Evolutionary conservation across 2,329 filamentous ascomycete species (phyloP), one percentile per base, ranked within the genome.

Genomic region (Claviceps sp.): DNA sequence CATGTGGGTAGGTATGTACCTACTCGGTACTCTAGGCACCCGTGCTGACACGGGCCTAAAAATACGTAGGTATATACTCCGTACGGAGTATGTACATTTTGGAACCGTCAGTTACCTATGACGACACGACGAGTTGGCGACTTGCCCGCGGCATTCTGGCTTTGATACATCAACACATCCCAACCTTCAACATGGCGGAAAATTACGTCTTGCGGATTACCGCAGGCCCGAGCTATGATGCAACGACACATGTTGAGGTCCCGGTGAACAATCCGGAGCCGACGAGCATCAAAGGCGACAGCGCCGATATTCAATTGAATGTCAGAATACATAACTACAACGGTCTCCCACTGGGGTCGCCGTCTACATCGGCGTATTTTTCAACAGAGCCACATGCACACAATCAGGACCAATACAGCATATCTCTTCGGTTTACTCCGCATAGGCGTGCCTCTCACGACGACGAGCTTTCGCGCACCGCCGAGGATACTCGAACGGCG

Each of bases 171-270:
- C 37, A 43, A 4, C 2, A 42, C 20, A 11, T 43, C 42, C 42
- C 47, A 1, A 9, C 11, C 16, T 34, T 50, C 20, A 20, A 16
- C 23, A 81, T 80, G 82, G 74, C 81, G 17, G 78, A 85, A 53
- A 83, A 86, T 58, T 95, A 93, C 67, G 77, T 87, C 49, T 76
- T 97, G 55, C 80, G 79, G 58, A 83, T 96, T 51, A 94, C 88
- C 0, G 88, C 88, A 1, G 91, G 91, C 2, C 75, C 86, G 1
- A 72, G 73, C 56, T 95, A 96, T 68, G 80, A 93, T 63, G 67
- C 75, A 37, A 67, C 74, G n/a, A 77, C 78, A n/a, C 89, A 95
- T 60, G 69, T 82, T 54, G 71, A 80, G 29, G 82, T 96, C 9
- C 77, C 78, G 3, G 85, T 96, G 64, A 97, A 96, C 69, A 75